Evolutionary conservation across 1,284 basidiomycete species (phyloP).

Genomic region (Naganishia albida): DNA sequence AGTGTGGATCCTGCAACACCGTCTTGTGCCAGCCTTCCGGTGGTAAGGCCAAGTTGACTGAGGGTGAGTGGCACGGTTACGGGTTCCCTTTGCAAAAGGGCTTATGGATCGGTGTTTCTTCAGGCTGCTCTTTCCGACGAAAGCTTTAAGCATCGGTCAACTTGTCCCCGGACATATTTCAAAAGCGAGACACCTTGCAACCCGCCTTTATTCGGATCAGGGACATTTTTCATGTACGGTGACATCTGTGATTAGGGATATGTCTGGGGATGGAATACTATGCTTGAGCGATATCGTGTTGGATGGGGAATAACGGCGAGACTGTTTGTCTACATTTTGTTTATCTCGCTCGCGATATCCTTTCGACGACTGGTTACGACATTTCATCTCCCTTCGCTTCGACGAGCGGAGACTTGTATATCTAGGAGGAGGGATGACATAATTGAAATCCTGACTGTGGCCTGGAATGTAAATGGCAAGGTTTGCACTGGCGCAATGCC

Average conservation of each 20-base stretch:
- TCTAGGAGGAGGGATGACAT: slow-evolving; percentile 22
- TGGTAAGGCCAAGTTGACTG: slow-evolving; percentile 96
- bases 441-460: background rate
- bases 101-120: background rate
- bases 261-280: slow-evolving; percentile 26
- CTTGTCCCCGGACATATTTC: slow-evolving; percentile 15
- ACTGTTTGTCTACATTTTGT: background rate
- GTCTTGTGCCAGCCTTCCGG: slow-evolving; percentile 98
- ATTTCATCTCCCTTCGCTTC: slow-evolving; percentile 7
- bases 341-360: slow-evolving; percentile 20
- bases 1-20: slow-evolving; percentile 87
- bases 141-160: slow-evolving; percentile 32
- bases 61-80: slow-evolving; percentile 75
- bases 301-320: background rate
- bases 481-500: too few species aligned
- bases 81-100: background rate
- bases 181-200: slow-evolving; percentile 27
- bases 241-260: slow-evolving; percentile 23
- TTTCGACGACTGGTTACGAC: slow-evolving; percentile 22
- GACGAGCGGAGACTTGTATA: slow-evolving; percentile 28
- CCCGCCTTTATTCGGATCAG: slow-evolving; percentile 23
- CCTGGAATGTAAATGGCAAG: background rate
- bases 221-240: slow-evolving; percentile 28
- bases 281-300: slow-evolving; percentile 16
- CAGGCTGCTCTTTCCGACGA: slow-evolving; percentile 37